Evolutionary conservation across 2,329 filamentous ascomycete species (phyloP).

Genomic region (Sclerotinia sclerotiorum): DNA sequence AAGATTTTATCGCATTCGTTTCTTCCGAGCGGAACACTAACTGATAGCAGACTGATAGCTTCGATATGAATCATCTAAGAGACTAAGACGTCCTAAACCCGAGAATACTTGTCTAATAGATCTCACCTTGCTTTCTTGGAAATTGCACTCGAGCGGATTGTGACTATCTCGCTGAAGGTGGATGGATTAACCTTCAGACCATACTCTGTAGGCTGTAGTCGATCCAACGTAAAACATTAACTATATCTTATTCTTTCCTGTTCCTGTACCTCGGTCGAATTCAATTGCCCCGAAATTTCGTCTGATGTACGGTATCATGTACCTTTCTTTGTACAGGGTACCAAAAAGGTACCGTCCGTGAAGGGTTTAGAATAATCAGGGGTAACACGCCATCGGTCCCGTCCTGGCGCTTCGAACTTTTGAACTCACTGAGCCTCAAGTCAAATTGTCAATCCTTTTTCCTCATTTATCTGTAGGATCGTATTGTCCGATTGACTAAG

Average conservation of each 20-base stretch:
- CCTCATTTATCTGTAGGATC: neutral
- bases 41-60: neutral
- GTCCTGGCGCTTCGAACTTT: slow-evolving; percentile 8
- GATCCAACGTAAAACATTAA: too few relatives aligned
- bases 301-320: neutral
- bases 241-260: neutral
- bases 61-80: too few relatives aligned
- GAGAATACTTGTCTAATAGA: neutral
- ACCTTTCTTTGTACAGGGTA: neutral
- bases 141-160: neutral
- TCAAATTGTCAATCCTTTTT: neutral
- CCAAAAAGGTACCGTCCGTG: slow-evolving; percentile 10
- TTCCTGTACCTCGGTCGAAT: neutral
- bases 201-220: too few relatives aligned
- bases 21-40: neutral
- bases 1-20: slow-evolving; percentile 10
- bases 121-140: neutral
- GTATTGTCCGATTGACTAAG: too few relatives aligned
- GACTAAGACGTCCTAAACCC: neutral
- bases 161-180: neutral
- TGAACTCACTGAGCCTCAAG: slow-evolving; percentile 14
- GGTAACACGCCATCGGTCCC: slow-evolving; percentile 12
- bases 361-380: slow-evolving; percentile 4
- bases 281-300: slow-evolving; percentile 8
- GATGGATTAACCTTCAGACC: neutral